Conservation (phyloP, 2,329 filamentous ascomycete genomes). For the Stachybotrys chlorohalonatus region DNA sequence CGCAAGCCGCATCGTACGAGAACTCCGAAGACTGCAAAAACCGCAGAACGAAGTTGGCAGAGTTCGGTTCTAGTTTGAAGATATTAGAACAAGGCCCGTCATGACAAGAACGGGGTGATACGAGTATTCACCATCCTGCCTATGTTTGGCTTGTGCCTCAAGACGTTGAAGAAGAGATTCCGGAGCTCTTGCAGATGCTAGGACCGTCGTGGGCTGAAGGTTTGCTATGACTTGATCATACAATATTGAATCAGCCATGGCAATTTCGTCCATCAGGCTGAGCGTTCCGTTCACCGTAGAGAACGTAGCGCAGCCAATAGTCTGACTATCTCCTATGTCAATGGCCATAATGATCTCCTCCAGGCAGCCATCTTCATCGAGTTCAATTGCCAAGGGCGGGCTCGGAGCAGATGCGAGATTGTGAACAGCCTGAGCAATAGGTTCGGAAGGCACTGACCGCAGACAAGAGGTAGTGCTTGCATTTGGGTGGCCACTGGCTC, state of each 20-base stretch:
- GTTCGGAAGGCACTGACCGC: neutral
- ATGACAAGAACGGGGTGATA: too few relatives aligned
- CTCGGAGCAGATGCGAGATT: neutral
- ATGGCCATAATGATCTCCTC: constrained; percentile 71
- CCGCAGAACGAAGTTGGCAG: constrained; percentile 39
- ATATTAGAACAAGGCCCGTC: neutral
- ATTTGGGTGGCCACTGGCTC: too few relatives aligned
- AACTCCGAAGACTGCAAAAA: constrained; percentile 66
- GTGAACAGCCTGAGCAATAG: neutral
- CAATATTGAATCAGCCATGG: constrained; percentile 57
- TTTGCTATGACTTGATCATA: constrained; percentile 52
- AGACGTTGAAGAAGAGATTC: constrained; percentile 10
- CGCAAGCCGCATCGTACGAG: constrained; percentile 54
- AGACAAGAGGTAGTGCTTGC: too few relatives aligned
- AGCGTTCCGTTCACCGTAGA: constrained; percentile 59
- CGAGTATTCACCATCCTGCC: neutral
- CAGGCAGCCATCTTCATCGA: constrained; percentile 25
- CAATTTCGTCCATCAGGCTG: constrained; percentile 68
- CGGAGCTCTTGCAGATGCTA: constrained; percentile 40
- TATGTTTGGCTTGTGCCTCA: neutral
- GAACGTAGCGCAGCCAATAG: constrained; percentile 80
- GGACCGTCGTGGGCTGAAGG: constrained; percentile 44
- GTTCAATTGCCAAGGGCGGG: neutral
- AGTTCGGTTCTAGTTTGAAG: neutral
- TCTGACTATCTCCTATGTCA: constrained; percentile 60